Conservation (phyloP, 495 filamentous ascomycete genomes). For the Annulohypoxylon maeteangense region DNA sequence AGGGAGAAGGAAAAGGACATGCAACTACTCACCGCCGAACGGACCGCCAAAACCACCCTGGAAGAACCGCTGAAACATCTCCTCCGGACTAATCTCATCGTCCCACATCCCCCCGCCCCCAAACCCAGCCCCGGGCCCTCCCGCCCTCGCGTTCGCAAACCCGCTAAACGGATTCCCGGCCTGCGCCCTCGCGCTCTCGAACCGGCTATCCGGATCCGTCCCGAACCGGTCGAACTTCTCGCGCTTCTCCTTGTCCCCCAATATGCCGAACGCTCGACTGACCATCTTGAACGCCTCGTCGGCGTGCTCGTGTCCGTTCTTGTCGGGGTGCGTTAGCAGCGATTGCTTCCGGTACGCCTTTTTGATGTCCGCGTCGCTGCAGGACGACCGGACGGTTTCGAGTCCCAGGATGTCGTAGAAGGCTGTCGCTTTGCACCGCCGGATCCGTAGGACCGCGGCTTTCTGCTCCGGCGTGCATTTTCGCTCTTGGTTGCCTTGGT, state of each 20-base stretch:
- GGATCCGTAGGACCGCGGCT: conserved; percentile 85
- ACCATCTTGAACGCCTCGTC: conserved; percentile 99
- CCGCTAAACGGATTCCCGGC: conserved; percentile 76
- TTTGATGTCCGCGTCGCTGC: conserved; percentile 84
- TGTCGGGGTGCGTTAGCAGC: conserved; percentile 92
- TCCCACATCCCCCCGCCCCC: conserved; percentile 76
- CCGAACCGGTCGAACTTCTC: conserved; percentile 86
- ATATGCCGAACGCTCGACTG: conserved; percentile 88
- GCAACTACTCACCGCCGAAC: conserved; percentile 61
- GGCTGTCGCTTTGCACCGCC: conserved; percentile 81
- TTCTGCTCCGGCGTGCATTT: conserved; percentile 92
- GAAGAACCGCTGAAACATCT: conserved; percentile 96
- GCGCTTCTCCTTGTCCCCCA: conserved; percentile 93
- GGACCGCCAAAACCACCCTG: conserved; percentile 76
- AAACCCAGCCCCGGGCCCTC: conserved; percentile 48
- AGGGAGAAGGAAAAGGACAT: neutral
- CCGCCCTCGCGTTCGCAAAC: conserved; percentile 62
- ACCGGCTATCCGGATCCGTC: conserved; percentile 89
- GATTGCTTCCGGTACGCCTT: conserved; percentile 94
- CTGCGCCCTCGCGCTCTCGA: conserved; percentile 68
- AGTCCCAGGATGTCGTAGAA: conserved; percentile 92
- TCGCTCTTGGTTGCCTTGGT: conserved; percentile 91
- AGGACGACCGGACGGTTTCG: conserved; percentile 66
- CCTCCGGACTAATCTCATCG: conserved; percentile 94
- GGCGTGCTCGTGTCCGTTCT: conserved; percentile 96